Evolutionary conservation across 2,329 filamentous ascomycete genomes (phyloP), one percentile per base, ranked within the genome.

Genomic region (Aspergillus ochraceoroseus): DNA sequence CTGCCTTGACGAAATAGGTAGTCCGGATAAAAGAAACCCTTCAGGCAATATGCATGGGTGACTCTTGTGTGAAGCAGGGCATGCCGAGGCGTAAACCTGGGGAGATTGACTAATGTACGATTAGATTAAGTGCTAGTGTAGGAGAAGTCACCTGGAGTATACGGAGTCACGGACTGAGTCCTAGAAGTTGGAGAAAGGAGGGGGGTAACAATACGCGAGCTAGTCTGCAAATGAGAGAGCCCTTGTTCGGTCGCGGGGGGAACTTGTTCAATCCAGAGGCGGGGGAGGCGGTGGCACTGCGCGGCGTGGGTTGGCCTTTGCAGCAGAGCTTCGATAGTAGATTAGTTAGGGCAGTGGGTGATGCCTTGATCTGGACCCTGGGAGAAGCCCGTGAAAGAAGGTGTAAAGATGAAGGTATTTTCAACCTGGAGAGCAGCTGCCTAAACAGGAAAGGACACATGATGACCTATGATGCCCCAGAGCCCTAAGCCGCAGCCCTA

Each of bases 1-100:
- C 26, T 20, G 20, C 45, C 45, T 47, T 47, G 38, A 42, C 44
- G 33, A 39, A 47, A 44, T 33, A 14, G 44, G 44, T 27, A 47
- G 38, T 23, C 33, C 23, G 15, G 14, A 15, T 8, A 12, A 33
- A 18, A 31, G 20, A n/a, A n/a, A 19, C 22, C 17, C 20, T 22
- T 32, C n/a, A 28, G 27, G 33, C 32, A 27, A 11, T 32, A 5
- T 9, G 17, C n/a, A 18, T 32, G 41, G 19, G 32, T 7, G 12
- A n/a, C 32, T n/a, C 13, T 25, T 14, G n/a, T n/a, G n/a, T 33
- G 18, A 34, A 32, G 28, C 12, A 30, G 13, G 12, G 19, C 28
- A 12, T n/a, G n/a, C n/a, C n/a, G n/a, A n/a, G n/a, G n/a, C n/a
- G 28, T 13, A 13, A 38, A 38, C 23, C 29, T 23, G 32, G 19